A percentile compares a stretch with the other conserved stretches of the same genome.
Evolutionary conservation across 2,329 filamentous ascomycete genomes (phyloP).

Genomic region (Xylaria sp.): DNA sequence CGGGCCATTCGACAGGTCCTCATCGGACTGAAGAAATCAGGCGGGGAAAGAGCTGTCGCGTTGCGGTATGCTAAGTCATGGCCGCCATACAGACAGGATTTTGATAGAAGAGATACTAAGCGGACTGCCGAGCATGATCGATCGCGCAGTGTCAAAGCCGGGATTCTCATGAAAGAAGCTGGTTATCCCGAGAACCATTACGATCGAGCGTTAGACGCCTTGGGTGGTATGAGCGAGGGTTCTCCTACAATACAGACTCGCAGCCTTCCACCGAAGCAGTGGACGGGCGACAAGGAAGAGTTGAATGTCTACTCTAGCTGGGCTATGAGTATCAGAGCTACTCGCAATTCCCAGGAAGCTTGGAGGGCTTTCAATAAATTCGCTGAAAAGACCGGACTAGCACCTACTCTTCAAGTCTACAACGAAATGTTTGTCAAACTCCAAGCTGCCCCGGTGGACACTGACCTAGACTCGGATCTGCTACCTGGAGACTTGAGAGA

Average conservation of each 20-base stretch:
- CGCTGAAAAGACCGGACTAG: constrained; percentile 31
- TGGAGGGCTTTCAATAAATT: constrained; percentile 57
- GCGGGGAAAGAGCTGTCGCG: constrained; percentile 61
- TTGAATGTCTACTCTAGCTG: constrained; percentile 57
- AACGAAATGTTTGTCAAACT: constrained; percentile 71
- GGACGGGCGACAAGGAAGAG: constrained; percentile 44
- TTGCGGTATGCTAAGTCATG: constrained; percentile 63
- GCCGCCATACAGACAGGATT: constrained; percentile 69
- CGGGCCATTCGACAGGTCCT: constrained; percentile 65
- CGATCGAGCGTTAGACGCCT: constrained; percentile 62
- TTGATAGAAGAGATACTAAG: constrained; percentile 70
- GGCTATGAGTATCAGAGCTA: constrained; percentile 68
- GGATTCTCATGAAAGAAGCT: constrained; percentile 65
- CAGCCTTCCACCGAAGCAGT: constrained; percentile 51
- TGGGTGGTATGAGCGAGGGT: constrained; percentile 64
- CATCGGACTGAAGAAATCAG: constrained; percentile 64
- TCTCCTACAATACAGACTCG: constrained; percentile 69
- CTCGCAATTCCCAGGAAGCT: constrained; percentile 70
- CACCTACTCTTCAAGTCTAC: constrained; percentile 63
- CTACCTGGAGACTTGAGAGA: constrained; percentile 72
- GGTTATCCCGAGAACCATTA: constrained; percentile 62
- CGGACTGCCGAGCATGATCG: constrained; percentile 63
- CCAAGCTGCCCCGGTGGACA: constrained; percentile 50
- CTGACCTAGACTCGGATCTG: constrained; percentile 44
- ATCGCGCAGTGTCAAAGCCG: constrained; percentile 64